Percentiles rank a stretch among this genome's conserved stretches.
Conservation (phyloP, 2,329 filamentous ascomycete genomes). For the Verticillium nonalfalfae region DNA sequence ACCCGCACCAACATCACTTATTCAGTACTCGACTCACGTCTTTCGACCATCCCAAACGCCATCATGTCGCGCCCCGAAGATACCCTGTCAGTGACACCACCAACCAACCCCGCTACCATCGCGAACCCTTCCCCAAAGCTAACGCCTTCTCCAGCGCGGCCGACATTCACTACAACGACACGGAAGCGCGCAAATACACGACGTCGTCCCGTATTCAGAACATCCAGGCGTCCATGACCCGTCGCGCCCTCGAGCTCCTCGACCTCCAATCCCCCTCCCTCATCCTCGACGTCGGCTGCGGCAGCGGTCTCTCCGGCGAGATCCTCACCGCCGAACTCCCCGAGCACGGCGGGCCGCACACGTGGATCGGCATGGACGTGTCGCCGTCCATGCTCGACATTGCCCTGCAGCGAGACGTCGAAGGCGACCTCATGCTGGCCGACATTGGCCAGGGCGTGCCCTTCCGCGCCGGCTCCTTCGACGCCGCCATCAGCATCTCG, state of each 20-base stretch:
- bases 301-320: slow-evolving; percentile 88
- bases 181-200: slow-evolving; percentile 94
- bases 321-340: slow-evolving; percentile 71
- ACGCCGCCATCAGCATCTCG: slow-evolving; percentile 89
- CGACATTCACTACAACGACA: slow-evolving; percentile 96
- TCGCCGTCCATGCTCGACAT: slow-evolving; percentile 95
- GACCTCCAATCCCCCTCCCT: slow-evolving; percentile 72
- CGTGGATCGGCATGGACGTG: slow-evolving; percentile 97
- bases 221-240: slow-evolving; percentile 92
- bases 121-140: slow-evolving; percentile 1
- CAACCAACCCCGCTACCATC: slow-evolving; percentile 4
- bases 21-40: too few species aligned
- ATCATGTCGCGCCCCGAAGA: slow-evolving; percentile 97
- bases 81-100: slow-evolving; percentile 59
- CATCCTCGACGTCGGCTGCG: slow-evolving; percentile 95
- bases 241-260: slow-evolving; percentile 87
- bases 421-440: slow-evolving; percentile 87
- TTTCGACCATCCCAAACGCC: slow-evolving; percentile 9
- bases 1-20: too few species aligned
- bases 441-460: slow-evolving; percentile 95
- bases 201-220: slow-evolving; percentile 92
- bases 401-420: slow-evolving; percentile 83
- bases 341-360: slow-evolving; percentile 76
- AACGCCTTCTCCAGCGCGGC: slow-evolving; percentile 57
- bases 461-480: slow-evolving; percentile 86